Evolutionary conservation across 495 filamentous ascomycete species (phyloP), one percentile per base, ranked within the genome.

Genomic region (Parmelia sp.): DNA sequence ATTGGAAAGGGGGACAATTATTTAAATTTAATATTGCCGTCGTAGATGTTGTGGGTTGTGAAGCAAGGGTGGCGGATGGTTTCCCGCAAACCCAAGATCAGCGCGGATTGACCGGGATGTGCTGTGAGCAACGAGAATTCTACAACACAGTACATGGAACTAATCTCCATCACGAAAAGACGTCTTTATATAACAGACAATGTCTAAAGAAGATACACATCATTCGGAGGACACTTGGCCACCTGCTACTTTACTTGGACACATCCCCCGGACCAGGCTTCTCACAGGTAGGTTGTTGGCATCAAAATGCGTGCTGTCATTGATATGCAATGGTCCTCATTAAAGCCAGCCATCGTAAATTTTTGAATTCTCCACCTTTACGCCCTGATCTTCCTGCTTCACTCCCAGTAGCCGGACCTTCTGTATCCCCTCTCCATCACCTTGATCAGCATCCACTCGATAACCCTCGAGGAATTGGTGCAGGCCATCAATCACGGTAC

Each of bases 361-460:
- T 12, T 74, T 75, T 45, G 83, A 66, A 27, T 78, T 74, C 77
- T 97, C 92, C 60, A 76, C 77, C 77, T 83, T 84, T 57, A 90
- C 86, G 0, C 94, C 94, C 67, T 93, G 88, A 72, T 91, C 89
- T 65, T 96, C 95, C 66, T 96, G 91, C 67, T 87, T 86, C 19
- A 96, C 90, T 35, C 82, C 85, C 53, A 98, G 73, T 39, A 96
- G 79, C 49, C 85, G 84, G 17, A 97, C 91, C 64, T 80, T 84
- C n/a, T 83, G 84, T 36, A 85, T 87, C 68, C 86, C 84, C 33
- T 82, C 82, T 11, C 79, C 80, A 61, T 76, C 80, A 61, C 79
- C 79, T 47, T 80, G 79, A 39, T 78, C 76, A 33, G 74, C 75
- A 36, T 74, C 71, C 68, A 76, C 79, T 66, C 86, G 83, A 85